Percentiles rank a stretch among this genome's conserved stretches.
phyloP scores from a whole-genome alignment of 257 asterid species.

The Jacaranda copaia region DNA sequence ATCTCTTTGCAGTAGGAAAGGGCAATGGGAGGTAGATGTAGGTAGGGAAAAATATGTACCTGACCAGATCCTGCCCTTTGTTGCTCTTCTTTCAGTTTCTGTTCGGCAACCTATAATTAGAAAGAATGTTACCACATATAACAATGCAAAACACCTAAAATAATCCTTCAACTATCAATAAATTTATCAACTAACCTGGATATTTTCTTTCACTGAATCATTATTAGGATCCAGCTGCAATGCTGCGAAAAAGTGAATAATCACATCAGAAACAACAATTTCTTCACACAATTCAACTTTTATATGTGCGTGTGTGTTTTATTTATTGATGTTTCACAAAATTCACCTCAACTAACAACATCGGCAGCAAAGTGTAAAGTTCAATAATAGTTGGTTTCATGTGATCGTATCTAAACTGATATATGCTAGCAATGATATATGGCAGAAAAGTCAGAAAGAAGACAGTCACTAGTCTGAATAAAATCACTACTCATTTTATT shows the following conservation, averaged over 20 bases:
- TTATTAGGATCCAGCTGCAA: conserved; percentile 82
- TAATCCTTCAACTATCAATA: conserved; percentile 25
- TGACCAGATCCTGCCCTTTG: conserved; percentile 59
- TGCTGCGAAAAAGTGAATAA: conserved; percentile 57
- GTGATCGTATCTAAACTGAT: conserved; percentile 19
- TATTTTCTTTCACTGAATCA: conserved; percentile 72
- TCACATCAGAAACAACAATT: conserved; percentile 27
- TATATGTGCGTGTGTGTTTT: not conserved
- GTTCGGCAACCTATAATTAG: conserved; percentile 71
- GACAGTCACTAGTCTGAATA: not conserved
- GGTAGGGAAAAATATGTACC: conserved; percentile 46
- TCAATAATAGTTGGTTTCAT: conserved; percentile 4
- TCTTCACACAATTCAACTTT: conserved; percentile 26
- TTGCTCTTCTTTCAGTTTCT: conserved; percentile 66
- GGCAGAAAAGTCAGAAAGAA: conserved; percentile 2
- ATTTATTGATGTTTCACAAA: not conserved
- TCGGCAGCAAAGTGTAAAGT: conserved; percentile 18
- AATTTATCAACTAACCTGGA: conserved; percentile 64
- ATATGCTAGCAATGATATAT: conserved; percentile 13
- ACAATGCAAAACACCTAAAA: conserved; percentile 23
- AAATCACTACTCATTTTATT: conserved; percentile 18
- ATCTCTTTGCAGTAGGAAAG: not conserved
- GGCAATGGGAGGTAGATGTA: not conserved
- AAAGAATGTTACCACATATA: conserved; percentile 18
- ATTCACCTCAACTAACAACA: conserved; percentile 22